Base-by-base conservation (phyloP, 352 stramenopile species). In the Plasmopara halstedii region DNA sequence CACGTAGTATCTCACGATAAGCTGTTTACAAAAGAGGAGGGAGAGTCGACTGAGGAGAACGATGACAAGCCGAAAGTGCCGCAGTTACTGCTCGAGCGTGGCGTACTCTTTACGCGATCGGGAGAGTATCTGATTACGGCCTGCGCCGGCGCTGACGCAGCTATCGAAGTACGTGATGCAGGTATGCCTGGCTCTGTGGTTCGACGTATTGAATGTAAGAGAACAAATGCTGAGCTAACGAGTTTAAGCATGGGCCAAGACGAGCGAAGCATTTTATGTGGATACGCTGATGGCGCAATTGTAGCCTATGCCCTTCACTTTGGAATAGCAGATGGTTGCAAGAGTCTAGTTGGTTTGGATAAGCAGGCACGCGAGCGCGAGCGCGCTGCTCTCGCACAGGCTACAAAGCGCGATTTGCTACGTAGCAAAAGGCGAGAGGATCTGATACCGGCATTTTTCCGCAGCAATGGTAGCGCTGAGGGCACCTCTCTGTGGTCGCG, bases 221-320 rank as follows among this genome's bases (percentile, higher is more conserved):
- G 78, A 2, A 39, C 55, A 3, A 52, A 52, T 23, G 56, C 73
- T 6, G 68, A 83, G 15, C 42, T 93, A 6, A 88, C 76, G 22
- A 81, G 69, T 37, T 59, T 93, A 40, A 78, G 72, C 19, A 64
- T 93, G 42, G 83, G 78, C 7, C 76, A 85, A 52, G 81, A 93
- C 35, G 81, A 93, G 35, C 73, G 81, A 14, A 90, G 81, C 41
- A 77, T 93, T 17, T 41, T 93, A 27, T 88, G 77, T 23, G 81
- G 81, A 21, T 90, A 89, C 52, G 74, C 74, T 21, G 81, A 90
- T 58, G 81, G 81, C 21, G 67, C 76, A 33, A 59, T 93, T 21
- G 75, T 90, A 13, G 76, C 78, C 13, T 90, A 90, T 31, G 81
- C 81, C 17, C 59, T 93, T 44, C 81, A 90, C 55, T 93, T 85